These are phyloP conservation scores for Codiaeum variegatum DNA, from an alignment of 441 rosid species.

Conservation along the genomic window DNA sequence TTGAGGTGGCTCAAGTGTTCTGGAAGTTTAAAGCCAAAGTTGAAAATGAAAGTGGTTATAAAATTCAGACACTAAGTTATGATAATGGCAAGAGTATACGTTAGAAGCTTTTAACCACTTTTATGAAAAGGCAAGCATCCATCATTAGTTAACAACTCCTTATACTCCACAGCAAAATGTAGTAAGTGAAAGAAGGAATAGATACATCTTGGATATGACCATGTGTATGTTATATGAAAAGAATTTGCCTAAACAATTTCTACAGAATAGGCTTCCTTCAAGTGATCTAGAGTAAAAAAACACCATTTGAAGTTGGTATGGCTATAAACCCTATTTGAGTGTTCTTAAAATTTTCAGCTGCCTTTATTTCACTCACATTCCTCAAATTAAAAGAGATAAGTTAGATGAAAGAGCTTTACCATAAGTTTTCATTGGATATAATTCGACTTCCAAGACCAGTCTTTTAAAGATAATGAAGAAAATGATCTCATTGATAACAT, in stretches of 20 bases:
- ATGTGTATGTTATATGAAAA: too few species aligned
- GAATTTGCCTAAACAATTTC: too few species aligned
- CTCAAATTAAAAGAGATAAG: not conserved
- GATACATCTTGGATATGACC: too few species aligned
- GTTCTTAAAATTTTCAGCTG: not conserved
- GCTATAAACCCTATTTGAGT: not conserved
- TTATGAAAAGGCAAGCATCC: slow-evolving; percentile 12
- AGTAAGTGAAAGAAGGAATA: slow-evolving; percentile 11
- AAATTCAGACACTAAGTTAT: slow-evolving; percentile 9
- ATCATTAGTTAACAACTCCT: slow-evolving; percentile 3
- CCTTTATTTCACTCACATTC: not conserved
- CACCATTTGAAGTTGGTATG: not conserved
- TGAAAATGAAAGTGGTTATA: slow-evolving; percentile 13
- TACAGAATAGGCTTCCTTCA: too few species aligned
- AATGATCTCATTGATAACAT: not conserved
- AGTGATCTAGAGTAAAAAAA: too few species aligned
- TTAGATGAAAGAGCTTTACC: not conserved
- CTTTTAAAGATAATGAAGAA: too few species aligned
- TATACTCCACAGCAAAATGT: slow-evolving; percentile 19
- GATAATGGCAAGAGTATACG: slow-evolving; percentile 22
- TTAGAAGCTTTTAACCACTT: not conserved
- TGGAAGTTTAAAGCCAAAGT: slow-evolving; percentile 15
- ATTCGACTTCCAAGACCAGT: not conserved
- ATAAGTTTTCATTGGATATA: not conserved
- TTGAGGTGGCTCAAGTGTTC: not conserved